Base-by-base conservation (phyloP, 192 early-diverging fungal genomes). In the Geranomyces variabilis region DNA sequence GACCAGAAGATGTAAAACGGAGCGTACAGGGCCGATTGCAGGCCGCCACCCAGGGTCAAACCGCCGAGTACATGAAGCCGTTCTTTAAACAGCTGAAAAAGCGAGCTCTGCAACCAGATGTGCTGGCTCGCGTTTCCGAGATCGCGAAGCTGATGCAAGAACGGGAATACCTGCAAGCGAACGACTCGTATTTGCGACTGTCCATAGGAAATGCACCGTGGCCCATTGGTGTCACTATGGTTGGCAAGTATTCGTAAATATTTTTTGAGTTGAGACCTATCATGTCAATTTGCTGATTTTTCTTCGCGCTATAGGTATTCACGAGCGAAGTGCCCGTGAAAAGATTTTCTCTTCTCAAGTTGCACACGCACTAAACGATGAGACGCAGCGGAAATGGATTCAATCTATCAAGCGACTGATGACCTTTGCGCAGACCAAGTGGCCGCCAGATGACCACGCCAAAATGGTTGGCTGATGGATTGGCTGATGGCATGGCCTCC, bases 151-250 rank as follows among this genome's bases (percentile, higher is more conserved):
- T 85, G 33, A 91, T 95, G 87, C 90, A 93, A 60, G 83, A 91
- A 44, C 84, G 94, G 48, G 92, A 95, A 79, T 97, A 99, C 56
- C 84, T 93, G 79, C 85, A 90, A 62, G 97, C 97, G 12, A 94
- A 94, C 69, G 94, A 97, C 67, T 84, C 92, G 0, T 99, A 99
- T 74, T 78, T 99, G 58, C 91, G 92, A 63, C 84, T 99, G 46
- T 93, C 93, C 0, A 96, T 99, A 60, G 96, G 97, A 51, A 99
- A 99, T 77, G 92, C 96, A 24, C 94, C 97, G 0, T 99, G 97
- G 97, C 97, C 96, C 14, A 92, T 99, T 77, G 97, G 93, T 41
- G 93, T 97, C 22, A 96, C 95, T 65, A 93, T 94, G 89, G 93
- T 95, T 73, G 93, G 92, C 90, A 83, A 73, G 82, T 78, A 45